Evolutionary conservation across 2,329 filamentous ascomycete genomes (phyloP), one percentile per base, ranked within the genome.

Genomic region (Penicillium sp.): DNA sequence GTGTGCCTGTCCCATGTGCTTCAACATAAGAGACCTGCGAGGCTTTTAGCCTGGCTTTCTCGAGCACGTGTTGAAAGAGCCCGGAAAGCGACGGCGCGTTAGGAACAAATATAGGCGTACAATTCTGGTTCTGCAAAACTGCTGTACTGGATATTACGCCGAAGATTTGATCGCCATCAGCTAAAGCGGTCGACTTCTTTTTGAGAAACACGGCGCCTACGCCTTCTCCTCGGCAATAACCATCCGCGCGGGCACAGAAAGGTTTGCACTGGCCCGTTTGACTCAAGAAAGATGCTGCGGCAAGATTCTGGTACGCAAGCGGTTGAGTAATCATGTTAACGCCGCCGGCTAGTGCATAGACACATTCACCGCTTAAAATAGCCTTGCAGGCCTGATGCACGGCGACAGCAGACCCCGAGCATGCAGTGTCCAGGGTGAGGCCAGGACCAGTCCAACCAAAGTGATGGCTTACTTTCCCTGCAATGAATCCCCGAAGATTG

Each of bases 161-260:
- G 1, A 77, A 55, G 29, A 84, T 76, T 7, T 65, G 67, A 54
- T 64, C 79, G 1, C 77, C 77, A 38, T 83, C 79, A 1, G 65
- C 68, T 11, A 79, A 49, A 1, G 82, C 82, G 45, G 75, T 67
- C 1, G 71, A 67, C 7, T 82, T 58, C 10, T 65, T 61, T 65
- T 83, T 83, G 13, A 83, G 54, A 4, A 81, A 69, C 2, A 83
- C 69, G 21, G 71, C 65, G 0, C 68, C 79, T 29, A 71, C 67
- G 3, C 73, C 80, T 52, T 83, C 81, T 0, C 70, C 78, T 6
- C 81, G 75, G 50, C 79, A 81, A 58, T 82, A 83, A 1, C 81
- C 80, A 61, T 82, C 78, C 0, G 78, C 81, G 1, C 6, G 10
- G 66, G 5, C 73, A 80, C 80, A 77, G 51, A 79, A 81, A 2